Evolutionary conservation across 805 yeast genomes (phyloP).

Genomic region (Metschnikowia dekortorum): DNA sequence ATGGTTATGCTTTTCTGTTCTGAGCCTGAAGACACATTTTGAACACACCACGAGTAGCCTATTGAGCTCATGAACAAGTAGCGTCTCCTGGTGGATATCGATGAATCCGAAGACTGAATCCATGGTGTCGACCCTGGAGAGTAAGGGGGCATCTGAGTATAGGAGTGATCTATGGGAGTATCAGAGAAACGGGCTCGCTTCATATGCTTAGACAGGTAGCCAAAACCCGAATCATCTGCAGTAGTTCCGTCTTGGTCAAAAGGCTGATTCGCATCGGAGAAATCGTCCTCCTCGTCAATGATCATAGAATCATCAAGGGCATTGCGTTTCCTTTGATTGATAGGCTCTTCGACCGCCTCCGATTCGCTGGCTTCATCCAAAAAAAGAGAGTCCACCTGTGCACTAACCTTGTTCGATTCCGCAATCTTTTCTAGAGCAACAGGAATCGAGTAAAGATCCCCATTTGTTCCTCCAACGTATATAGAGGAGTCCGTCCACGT

Average conservation of each 20-base stretch:
- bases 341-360: constrained; percentile 10
- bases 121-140: constrained; percentile 91
- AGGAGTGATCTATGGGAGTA: background rate
- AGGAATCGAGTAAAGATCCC: constrained; percentile 27
- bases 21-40: constrained; percentile 19
- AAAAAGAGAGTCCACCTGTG: constrained; percentile 15
- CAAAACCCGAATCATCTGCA: constrained; percentile 13
- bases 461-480: constrained; percentile 42
- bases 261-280: constrained; percentile 2
- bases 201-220: constrained; percentile 3
- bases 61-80: constrained; percentile 74
- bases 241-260: constrained; percentile 6
- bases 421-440: constrained; percentile 2
- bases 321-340: constrained; percentile 25
- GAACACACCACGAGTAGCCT: constrained; percentile 81
- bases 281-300: constrained; percentile 17
- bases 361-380: constrained; percentile 17
- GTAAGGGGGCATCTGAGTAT: constrained; percentile 49
- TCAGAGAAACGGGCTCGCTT: constrained; percentile 9
- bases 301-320: constrained; percentile 32
- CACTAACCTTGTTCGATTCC: background rate
- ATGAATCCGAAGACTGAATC: constrained; percentile 35
- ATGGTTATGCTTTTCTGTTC: constrained; percentile 70
- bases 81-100: constrained; percentile 41
- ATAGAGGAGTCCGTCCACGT: constrained; percentile 27